A percentile compares a stretch with the other conserved stretches of the same genome.
Evolutionary conservation across 768 basidiomycete species (phyloP).

Genomic region (Stropharia rugosoannulata): DNA sequence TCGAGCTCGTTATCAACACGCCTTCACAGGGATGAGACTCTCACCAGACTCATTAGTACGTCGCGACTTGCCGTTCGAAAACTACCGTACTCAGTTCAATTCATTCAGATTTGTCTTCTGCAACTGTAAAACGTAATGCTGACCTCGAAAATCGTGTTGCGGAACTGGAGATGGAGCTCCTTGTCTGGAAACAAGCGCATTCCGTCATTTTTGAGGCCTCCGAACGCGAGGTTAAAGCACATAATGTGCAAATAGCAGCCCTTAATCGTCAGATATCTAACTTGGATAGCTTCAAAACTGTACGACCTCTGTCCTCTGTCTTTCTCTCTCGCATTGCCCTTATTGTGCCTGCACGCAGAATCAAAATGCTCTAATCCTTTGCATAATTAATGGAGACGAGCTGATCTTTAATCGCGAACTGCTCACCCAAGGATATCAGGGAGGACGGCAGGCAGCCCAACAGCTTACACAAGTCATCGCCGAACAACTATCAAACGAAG

Average conservation of each 20-base stretch:
- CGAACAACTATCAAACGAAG: conserved; percentile 63
- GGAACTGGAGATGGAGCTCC: conserved; percentile 68
- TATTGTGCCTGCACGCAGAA: conserved; percentile 34
- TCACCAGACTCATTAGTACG: conserved; percentile 60
- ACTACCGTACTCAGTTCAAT: conserved; percentile 5
- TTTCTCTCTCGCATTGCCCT: not conserved
- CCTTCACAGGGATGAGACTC: conserved; percentile 61
- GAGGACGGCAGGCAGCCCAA: conserved; percentile 64
- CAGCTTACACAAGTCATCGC: conserved; percentile 68
- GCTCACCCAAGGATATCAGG: conserved; percentile 61
- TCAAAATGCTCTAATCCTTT: conserved; percentile 68
- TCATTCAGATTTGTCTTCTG: conserved; percentile 57
- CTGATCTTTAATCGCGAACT: conserved; percentile 63
- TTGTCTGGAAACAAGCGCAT: conserved; percentile 72
- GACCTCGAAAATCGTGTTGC: conserved; percentile 64
- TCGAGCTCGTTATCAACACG: conserved; percentile 4
- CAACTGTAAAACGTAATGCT: conserved; percentile 61
- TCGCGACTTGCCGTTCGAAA: conserved; percentile 4
- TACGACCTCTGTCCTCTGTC: conserved; percentile 20
- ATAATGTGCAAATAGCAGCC: conserved; percentile 65
- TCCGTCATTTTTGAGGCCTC: conserved; percentile 58
- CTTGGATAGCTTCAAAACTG: conserved; percentile 51
- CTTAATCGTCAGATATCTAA: conserved; percentile 65
- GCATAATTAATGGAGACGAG: conserved; percentile 73
- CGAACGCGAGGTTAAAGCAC: conserved; percentile 62